Evolutionary conservation across 1,284 basidiomycete species (phyloP), one percentile per base, ranked within the genome.

Genomic region (Puccinia brachypodii): DNA sequence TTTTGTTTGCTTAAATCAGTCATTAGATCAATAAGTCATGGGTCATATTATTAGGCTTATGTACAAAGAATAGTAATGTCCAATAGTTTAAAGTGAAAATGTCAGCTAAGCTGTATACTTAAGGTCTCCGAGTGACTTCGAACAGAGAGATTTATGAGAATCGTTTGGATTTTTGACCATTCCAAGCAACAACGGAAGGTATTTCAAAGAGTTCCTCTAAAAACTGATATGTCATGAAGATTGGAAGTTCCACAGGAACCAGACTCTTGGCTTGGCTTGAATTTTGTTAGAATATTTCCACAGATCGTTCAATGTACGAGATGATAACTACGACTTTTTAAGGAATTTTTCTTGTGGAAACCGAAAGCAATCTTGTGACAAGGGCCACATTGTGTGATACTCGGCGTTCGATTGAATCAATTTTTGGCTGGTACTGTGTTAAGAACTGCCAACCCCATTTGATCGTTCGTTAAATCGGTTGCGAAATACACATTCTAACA

Each of bases 401-500:
- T 3, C 6, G 62, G 2, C 33, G 1, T 38, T 50, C 40, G 36
- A 4, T 33, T 50, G n/a, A 28, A 71, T 71, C 25, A 44, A 28
- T 44, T 71, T 71, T 74, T 74, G 33, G 72, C 28, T 74, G 13
- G 25, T 25, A 74, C 72, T 28, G 44, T 11, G 72, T 79, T 72
- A 85, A 83, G 8, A 69, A 81, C 31, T 66, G 92, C 93, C 81
- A 94, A 89, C 71, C 90, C 91, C 81, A 95, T 89, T 73, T 89
- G 87, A 87, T 94, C 92, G 85, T 90, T 89, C 40, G 87, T 87
- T 11, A 91, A 90, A 84, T 94, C 90, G 11, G 91, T 92, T 14
- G 91, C 92, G 86, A 92, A 92, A 87, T 93, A 93, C 0, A 89
- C 92, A 85, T 92, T 93, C 89, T 93, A 92, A 85, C 2, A 64